These are phyloP conservation scores for Tulasnella sp. DNA, from an alignment of 768 basidiomycete genomes.

Conservation along the genomic window DNA sequence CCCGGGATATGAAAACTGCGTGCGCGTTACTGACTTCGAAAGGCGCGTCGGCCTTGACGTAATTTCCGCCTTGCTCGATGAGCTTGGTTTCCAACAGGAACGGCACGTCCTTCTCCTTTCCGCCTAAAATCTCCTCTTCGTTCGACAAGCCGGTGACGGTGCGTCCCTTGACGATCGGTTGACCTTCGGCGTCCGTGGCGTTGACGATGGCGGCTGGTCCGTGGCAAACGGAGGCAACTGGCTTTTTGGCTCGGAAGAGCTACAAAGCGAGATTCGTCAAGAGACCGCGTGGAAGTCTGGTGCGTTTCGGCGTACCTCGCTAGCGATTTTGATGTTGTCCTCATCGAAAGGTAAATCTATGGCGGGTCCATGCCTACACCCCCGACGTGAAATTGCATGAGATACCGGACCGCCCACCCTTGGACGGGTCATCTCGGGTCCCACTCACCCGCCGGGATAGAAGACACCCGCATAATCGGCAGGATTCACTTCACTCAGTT, in stretches of 20 bases:
- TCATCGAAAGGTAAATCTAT: conserved; percentile 62
- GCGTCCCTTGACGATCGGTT: conserved; percentile 62
- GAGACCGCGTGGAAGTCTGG: background rate
- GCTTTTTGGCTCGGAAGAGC: conserved; percentile 67
- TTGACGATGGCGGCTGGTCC: conserved; percentile 66
- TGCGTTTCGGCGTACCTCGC: conserved; percentile 42
- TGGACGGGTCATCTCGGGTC: background rate
- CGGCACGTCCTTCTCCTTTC: conserved; percentile 52
- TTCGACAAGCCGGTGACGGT: conserved; percentile 67
- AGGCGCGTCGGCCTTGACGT: conserved; percentile 52
- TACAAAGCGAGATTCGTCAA: conserved; percentile 34
- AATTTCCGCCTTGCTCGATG: conserved; percentile 58
- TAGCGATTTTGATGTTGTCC: conserved; percentile 55
- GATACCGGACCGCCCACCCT: background rate
- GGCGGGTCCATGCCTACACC: conserved; percentile 56
- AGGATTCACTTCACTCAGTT: conserved; percentile 54
- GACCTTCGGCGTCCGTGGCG: conserved; percentile 52
- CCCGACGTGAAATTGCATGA: background rate
- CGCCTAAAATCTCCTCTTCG: conserved; percentile 54
- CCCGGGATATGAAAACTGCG: background rate
- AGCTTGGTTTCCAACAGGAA: conserved; percentile 70
- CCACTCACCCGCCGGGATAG: conserved; percentile 61
- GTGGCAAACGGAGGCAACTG: conserved; percentile 72
- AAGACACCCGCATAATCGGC: conserved; percentile 69
- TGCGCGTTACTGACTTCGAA: conserved; percentile 50